phyloP scores from a whole-genome alignment of 305 asterid species.

The Withania somnifera region DNA sequence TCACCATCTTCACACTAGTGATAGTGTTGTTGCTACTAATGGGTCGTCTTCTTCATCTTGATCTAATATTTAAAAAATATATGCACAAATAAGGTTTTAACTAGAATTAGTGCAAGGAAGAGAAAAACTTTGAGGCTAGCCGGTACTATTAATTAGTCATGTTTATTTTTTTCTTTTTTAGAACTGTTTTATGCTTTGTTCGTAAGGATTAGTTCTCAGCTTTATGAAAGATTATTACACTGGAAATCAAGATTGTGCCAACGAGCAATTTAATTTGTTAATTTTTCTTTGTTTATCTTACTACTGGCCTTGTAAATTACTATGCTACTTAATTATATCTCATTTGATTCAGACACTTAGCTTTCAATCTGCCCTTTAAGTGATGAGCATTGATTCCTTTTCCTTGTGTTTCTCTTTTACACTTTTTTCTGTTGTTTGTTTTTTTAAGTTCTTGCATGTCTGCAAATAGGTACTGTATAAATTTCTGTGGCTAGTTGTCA shows the following conservation, averaged over 20 bases:
- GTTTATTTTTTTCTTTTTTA: not conserved
- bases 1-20: constrained; percentile 8
- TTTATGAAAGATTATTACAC: not conserved
- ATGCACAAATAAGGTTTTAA: not conserved
- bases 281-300: not conserved
- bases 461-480: not conserved
- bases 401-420: not conserved
- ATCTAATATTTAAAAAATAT: no score
- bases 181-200: not conserved
- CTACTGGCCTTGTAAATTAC: not conserved
- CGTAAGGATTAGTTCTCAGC: not conserved
- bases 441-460: not conserved
- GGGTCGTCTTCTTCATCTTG: constrained; percentile 65
- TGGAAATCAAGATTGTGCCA: not conserved
- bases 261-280: constrained; percentile 3
- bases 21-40: constrained; percentile 32
- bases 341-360: not conserved
- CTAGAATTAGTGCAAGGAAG: not conserved
- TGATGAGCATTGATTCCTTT: not conserved
- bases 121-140: not conserved
- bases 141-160: not conserved
- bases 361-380: not conserved
- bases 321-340: not conserved
- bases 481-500: not conserved
- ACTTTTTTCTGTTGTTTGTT: not conserved